A percentile compares a stretch with the other conserved stretches of the same genome.
Conservation (phyloP, 306 rosid species). For the Castanospermum australe region DNA sequence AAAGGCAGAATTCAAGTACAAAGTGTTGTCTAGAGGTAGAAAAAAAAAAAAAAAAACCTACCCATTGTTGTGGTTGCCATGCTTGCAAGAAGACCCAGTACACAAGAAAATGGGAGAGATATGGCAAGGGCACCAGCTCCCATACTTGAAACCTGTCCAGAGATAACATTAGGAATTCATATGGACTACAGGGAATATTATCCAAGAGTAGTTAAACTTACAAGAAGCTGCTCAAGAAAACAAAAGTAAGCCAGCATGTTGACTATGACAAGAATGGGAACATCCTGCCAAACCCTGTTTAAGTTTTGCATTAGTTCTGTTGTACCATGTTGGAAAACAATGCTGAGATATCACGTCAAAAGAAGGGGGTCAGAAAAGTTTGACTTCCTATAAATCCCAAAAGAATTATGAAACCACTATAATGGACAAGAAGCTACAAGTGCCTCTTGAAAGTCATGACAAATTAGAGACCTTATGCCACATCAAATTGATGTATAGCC, state of each 20-base stretch:
- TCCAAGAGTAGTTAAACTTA: slow-evolving; percentile 25
- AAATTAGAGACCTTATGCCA: background rate
- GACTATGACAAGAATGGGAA: slow-evolving; percentile 41
- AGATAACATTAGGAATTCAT: slow-evolving; percentile 25
- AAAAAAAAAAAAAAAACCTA: slow-evolving; percentile 28
- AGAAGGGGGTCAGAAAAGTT: background rate
- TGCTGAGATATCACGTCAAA: background rate
- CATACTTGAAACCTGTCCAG: slow-evolving; percentile 61
- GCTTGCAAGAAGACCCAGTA: slow-evolving; percentile 80
- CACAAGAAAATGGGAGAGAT: slow-evolving; percentile 81
- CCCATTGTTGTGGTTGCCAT: slow-evolving; percentile 85
- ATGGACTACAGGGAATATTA: background rate
- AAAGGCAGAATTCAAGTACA: slow-evolving; percentile 1
- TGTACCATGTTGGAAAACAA: slow-evolving; percentile 22
- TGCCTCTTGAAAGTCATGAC: background rate
- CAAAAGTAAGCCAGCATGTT: slow-evolving; percentile 48
- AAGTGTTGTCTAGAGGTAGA: background rate
- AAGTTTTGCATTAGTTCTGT: slow-evolving; percentile 9
- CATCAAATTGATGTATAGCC: background rate
- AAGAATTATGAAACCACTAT: background rate
- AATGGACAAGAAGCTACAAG: background rate
- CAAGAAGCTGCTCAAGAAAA: slow-evolving; percentile 49
- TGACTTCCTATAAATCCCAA: background rate
- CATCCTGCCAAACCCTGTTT: slow-evolving; percentile 44
- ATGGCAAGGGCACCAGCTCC: slow-evolving; percentile 71